Base-by-base conservation (phyloP, 805 yeast species). In the Nadsonia fulvescens region DNA sequence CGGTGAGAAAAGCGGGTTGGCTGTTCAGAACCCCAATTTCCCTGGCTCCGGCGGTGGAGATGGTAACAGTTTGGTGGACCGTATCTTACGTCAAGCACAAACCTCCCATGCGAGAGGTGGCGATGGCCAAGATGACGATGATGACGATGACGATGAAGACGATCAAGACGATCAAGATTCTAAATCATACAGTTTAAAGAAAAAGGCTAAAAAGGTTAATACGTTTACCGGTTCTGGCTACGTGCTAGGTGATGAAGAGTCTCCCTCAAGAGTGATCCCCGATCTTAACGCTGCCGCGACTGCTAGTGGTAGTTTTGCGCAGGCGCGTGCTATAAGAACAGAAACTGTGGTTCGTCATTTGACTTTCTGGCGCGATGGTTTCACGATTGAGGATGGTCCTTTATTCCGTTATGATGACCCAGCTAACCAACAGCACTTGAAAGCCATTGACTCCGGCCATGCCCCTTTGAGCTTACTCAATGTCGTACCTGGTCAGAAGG, bases 311-410 rank as follows among this genome's bases (percentile, higher is more conserved):
- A 9, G 55, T 49, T 12, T 47, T 40, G 13, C 44, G 44, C 8
- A 47, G n/a, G n/a, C n/a, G n/a, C n/a, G n/a, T n/a, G n/a, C n/a
- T n/a, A n/a, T n/a, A n/a, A n/a, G n/a, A n/a, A n/a, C 55, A 1
- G 38, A 38, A 20, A 32, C 30, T 10, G 93, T 74, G 4, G 61
- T 63, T 10, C 64, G 96, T 43, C 76, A 76, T 22, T 74, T 89
- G 34, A 79, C 92, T 0, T 86, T 89, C 47, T 89, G 98, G 98
- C 74, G 70, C 38, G 86, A 89, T 42, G 98, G 98, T 2, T 89
- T 89, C 52, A 79, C 81, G 35, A 82, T 89, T 14, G 96, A 89
- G 16, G 93, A 83, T 25, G 96, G 96, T 2, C 66, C 67, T 13
- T 60, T 89, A 30, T 73, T 65, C 47, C 60, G 89, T 32, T 89